phyloP scores from a whole-genome alignment of 2,329 filamentous ascomycete species.

The Monilinia fructigena region DNA sequence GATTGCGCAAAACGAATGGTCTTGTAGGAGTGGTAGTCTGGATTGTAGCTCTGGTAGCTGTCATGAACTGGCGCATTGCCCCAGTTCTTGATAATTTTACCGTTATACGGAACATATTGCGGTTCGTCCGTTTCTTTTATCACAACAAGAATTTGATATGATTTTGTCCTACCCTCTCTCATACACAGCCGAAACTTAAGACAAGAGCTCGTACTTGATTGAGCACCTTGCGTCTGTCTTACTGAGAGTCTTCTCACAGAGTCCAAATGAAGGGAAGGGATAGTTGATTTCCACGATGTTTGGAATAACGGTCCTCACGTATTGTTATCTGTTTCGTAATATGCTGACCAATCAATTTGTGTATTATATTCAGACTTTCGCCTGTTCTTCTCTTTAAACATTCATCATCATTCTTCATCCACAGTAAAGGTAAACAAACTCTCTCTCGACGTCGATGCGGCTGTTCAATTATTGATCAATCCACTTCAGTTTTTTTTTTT shows the following conservation, averaged over 20 bases:
- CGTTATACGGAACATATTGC: slow-evolving; percentile 16
- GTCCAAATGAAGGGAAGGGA: slow-evolving; percentile 10
- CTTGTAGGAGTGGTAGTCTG: slow-evolving; percentile 3
- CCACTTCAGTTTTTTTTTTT: neutral
- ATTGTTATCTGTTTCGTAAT: neutral
- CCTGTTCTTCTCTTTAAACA: neutral
- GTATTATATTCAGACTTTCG: neutral
- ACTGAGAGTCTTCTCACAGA: neutral
- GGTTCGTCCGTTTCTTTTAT: neutral
- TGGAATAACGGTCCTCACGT: neutral
- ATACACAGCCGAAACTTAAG: neutral
- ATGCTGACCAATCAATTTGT: neutral
- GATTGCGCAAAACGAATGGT: neutral
- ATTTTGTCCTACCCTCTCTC: neutral
- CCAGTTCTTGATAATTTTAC: neutral
- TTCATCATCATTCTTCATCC: neutral
- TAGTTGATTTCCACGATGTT: neutral
- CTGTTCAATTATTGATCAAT: neutral
- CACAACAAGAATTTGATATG: neutral
- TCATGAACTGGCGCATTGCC: slow-evolving; percentile 8
- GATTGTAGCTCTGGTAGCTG: neutral
- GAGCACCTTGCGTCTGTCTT: neutral
- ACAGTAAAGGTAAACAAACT: neutral
- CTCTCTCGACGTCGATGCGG: neutral
- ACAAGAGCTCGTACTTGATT: neutral